phyloP scores from a whole-genome alignment of 177 flowering plant species.

The Vitis hybrid region DNA sequence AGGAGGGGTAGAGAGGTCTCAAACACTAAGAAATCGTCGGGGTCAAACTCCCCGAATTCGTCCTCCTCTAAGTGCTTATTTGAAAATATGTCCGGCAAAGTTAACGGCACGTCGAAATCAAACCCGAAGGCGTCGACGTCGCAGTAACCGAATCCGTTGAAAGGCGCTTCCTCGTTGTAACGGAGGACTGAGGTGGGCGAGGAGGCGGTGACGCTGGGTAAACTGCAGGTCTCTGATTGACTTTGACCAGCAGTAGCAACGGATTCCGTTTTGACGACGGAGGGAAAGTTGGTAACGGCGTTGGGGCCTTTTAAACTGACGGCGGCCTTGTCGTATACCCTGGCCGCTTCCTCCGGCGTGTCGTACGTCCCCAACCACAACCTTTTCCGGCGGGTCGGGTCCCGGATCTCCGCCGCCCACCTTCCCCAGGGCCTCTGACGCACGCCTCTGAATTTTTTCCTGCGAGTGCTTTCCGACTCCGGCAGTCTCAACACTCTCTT shows the following conservation, averaged over 20 bases:
- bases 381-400: constrained; percentile 26
- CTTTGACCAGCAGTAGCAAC: background rate
- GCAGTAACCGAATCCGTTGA: constrained; percentile 21
- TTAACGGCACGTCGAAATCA: constrained; percentile 27
- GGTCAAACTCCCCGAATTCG: constrained; percentile 43
- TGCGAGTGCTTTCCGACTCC: constrained; percentile 5
- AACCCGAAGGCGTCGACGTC: constrained; percentile 34
- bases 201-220: background rate
- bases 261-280: background rate
- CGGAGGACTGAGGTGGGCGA: constrained; percentile 32
- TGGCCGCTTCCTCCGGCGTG: constrained; percentile 40
- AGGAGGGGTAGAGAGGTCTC: background rate
- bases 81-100: constrained; percentile 23
- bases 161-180: constrained; percentile 25
- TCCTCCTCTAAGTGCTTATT: constrained; percentile 16
- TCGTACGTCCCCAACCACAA: constrained; percentile 41
- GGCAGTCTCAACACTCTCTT: constrained; percentile 4
- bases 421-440: constrained; percentile 39
- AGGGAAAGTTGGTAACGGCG: constrained; percentile 37
- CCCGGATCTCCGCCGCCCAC: constrained; percentile 47
- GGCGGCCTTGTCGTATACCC: constrained; percentile 33
- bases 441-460: constrained; percentile 31
- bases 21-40: constrained; percentile 30
- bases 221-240: background rate
- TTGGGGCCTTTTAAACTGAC: constrained; percentile 26